These are phyloP conservation scores for Podaxis sp. DNA, from an alignment of 768 basidiomycete genomes.

Conservation along the genomic window DNA sequence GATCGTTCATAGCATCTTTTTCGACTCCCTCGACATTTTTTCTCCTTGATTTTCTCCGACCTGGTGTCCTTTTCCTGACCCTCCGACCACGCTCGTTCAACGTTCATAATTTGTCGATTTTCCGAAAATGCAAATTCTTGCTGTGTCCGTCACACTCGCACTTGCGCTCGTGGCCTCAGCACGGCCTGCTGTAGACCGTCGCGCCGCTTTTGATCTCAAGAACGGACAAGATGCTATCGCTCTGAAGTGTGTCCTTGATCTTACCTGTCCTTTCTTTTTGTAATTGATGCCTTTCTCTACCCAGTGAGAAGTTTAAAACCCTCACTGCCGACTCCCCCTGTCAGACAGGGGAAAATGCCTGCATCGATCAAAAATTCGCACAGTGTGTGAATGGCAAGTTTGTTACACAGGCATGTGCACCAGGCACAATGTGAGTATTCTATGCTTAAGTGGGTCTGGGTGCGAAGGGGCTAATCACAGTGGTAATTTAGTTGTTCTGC, in stretches of 20 bases:
- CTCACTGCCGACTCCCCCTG: conserved; percentile 33
- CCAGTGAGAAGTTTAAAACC: conserved; percentile 33
- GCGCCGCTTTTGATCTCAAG: conserved; percentile 31
- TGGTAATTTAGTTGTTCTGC: conserved; percentile 39
- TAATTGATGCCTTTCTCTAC: neutral
- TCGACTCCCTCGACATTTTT: neutral
- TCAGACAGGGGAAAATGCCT: conserved; percentile 42
- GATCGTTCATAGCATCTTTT: conserved; percentile 22
- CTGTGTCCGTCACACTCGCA: conserved; percentile 33
- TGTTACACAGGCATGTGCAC: conserved; percentile 31
- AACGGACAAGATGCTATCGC: conserved; percentile 42
- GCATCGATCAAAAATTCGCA: conserved; percentile 47
- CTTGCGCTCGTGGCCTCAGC: conserved; percentile 32
- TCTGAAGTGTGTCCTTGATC: conserved; percentile 30
- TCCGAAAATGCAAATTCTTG: conserved; percentile 34
- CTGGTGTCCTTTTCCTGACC: conserved; percentile 26
- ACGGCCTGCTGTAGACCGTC: conserved; percentile 26
- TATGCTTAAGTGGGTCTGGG: neutral
- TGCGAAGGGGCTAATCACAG: neutral
- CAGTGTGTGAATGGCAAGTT: conserved; percentile 54
- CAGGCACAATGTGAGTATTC: conserved; percentile 33
- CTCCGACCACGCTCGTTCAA: conserved; percentile 9
- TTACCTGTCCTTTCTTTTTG: conserved; percentile 13
- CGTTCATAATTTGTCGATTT: neutral
- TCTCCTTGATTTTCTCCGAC: conserved; percentile 18